Conservation (phyloP, 768 basidiomycete species). For the Hygrocybe coccinea region DNA sequence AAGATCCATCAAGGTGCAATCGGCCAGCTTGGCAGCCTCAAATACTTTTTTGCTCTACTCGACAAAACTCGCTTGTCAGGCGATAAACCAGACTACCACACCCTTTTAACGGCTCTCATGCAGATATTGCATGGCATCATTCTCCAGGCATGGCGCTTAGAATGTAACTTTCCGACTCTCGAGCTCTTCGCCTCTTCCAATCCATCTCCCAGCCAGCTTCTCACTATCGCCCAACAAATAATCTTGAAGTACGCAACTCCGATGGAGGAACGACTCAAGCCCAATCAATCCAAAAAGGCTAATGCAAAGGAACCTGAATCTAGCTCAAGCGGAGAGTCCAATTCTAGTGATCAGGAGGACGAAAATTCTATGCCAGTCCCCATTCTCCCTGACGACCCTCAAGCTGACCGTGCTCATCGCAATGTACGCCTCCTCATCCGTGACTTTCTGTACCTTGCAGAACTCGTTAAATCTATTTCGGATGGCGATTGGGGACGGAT, state of each 20-base stretch:
- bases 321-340: too few relatives aligned
- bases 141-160: conserved; percentile 28
- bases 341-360: too few relatives aligned
- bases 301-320: too few relatives aligned
- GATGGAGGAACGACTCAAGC: neutral
- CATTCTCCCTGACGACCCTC: too few relatives aligned
- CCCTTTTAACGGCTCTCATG: conserved; percentile 21
- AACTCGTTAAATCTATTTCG: conserved; percentile 24
- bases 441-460: conserved; percentile 28
- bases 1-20: conserved; percentile 26
- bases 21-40: conserved; percentile 20
- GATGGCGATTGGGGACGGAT: conserved; percentile 31
- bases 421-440: conserved; percentile 26
- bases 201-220: conserved; percentile 20
- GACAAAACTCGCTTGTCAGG: conserved; percentile 26
- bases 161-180: conserved; percentile 12
- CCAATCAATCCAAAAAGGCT: neutral
- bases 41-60: conserved; percentile 28
- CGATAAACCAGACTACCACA: conserved; percentile 35
- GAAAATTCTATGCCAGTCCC: too few relatives aligned
- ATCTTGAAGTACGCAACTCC: conserved; percentile 22
- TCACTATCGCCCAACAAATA: conserved; percentile 18
- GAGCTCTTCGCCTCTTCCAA: conserved; percentile 21
- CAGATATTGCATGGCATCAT: conserved; percentile 33
- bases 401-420: conserved; percentile 14